A percentile compares a stretch with the other conserved stretches of the same genome.
Evolutionary conservation across 106 monocot species (phyloP).

Genomic region (Posidonia australis): DNA sequence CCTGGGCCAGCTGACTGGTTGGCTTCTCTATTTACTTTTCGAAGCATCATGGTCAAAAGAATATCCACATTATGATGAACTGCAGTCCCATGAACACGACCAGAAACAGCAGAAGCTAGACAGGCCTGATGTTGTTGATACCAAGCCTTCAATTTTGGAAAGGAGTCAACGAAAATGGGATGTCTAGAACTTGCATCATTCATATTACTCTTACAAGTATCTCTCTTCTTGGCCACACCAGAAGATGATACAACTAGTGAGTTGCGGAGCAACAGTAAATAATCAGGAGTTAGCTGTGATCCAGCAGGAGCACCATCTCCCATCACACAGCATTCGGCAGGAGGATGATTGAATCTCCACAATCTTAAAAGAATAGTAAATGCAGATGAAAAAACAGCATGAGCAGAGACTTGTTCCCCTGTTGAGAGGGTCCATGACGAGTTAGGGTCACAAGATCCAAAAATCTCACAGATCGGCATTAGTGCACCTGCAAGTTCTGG

Average conservation of each 20-base stretch:
- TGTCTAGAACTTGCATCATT: conserved; percentile 8
- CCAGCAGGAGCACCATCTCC: conserved; percentile 78
- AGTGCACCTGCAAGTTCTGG: conserved; percentile 79
- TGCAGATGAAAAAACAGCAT: conserved; percentile 75
- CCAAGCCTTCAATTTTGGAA: conserved; percentile 82
- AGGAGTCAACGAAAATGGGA: conserved; percentile 71
- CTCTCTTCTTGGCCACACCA: conserved; percentile 9
- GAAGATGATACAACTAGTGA: conserved; percentile 17
- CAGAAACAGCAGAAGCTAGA: conserved; percentile 76
- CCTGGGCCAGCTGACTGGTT: conserved; percentile 32
- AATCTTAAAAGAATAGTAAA: conserved; percentile 77
- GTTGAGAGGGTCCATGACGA: conserved; percentile 32
- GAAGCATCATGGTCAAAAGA: conserved; percentile 76
- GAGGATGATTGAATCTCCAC: conserved; percentile 89
- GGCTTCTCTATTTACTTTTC: conserved; percentile 46
- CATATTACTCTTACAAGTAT: background rate
- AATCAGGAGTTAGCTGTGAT: conserved; percentile 76
- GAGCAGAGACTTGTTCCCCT: conserved; percentile 55
- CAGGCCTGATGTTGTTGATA: conserved; percentile 81
- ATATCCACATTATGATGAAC: conserved; percentile 69
- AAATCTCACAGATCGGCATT: conserved; percentile 80
- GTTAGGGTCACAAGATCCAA: conserved; percentile 55
- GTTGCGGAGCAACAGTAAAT: conserved; percentile 65
- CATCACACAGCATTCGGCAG: conserved; percentile 63
- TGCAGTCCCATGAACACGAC: conserved; percentile 49